These are phyloP conservation scores for Fraxinus quadrangulata DNA, from an alignment of 257 asterid genomes.

Conservation along the genomic window DNA sequence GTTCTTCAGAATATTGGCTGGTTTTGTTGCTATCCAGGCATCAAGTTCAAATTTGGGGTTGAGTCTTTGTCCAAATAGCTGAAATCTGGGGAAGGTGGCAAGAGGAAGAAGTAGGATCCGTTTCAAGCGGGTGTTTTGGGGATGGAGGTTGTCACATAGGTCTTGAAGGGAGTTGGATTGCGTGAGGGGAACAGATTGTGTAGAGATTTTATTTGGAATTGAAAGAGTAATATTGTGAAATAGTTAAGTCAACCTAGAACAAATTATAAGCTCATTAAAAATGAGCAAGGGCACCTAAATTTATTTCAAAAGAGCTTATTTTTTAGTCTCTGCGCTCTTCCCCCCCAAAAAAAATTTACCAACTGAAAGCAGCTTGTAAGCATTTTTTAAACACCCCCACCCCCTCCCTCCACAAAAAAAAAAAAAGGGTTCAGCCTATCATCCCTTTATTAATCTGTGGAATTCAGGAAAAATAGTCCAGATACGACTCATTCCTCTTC, in stretches of 20 bases:
- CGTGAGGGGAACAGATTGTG: not conserved
- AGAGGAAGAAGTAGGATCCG: not conserved
- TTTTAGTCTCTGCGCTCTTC: not conserved
- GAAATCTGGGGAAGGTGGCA: not conserved
- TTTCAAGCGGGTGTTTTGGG: not conserved
- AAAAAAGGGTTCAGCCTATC: not conserved
- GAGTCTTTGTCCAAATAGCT: too few species aligned
- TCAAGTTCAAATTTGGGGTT: too few species aligned
- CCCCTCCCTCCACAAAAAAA: not conserved
- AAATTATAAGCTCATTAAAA: not conserved
- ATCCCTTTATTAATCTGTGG: not conserved
- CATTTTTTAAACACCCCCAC: not conserved
- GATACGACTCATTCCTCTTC: slow-evolving; percentile 7
- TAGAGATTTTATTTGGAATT: not conserved
- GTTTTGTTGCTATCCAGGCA: too few species aligned
- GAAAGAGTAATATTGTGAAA: not conserved
- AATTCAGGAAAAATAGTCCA: not conserved
- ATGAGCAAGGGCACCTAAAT: too few species aligned
- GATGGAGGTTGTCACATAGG: not conserved
- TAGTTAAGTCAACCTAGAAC: not conserved
- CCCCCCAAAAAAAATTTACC: too few species aligned
- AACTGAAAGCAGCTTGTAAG: not conserved
- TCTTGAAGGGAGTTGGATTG: not conserved
- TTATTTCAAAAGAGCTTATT: not conserved
- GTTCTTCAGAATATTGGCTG: too few species aligned